Evolutionary conservation across 306 rosid genomes (phyloP).

Genomic region (Castanea sativa): DNA sequence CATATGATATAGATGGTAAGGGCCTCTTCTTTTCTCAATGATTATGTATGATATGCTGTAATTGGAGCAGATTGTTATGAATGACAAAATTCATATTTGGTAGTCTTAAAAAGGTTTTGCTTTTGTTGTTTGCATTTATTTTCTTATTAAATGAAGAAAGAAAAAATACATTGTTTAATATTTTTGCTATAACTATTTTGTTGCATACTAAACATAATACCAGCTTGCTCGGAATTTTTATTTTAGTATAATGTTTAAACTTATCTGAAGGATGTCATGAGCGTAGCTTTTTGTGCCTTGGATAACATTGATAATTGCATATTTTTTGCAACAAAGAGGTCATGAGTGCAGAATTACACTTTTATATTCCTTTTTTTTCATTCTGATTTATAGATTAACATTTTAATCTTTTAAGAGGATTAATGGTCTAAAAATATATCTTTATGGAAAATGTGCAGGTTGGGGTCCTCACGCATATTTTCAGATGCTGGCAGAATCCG

Average conservation of each 20-base stretch:
- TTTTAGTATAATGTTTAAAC: neutral
- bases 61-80: neutral
- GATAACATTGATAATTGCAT: neutral
- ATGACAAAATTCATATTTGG: neutral
- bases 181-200: neutral
- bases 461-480: conserved; percentile 93
- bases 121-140: neutral
- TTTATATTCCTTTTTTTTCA: neutral
- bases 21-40: neutral
- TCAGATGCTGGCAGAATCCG: conserved; percentile 65
- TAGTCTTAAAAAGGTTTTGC: neutral
- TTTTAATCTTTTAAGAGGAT: neutral
- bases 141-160: neutral
- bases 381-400: neutral
- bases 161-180: neutral
- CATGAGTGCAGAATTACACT: neutral
- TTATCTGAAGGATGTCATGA: neutral
- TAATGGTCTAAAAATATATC: neutral
- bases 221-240: neutral
- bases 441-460: conserved; percentile 37
- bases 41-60: conserved; percentile 5
- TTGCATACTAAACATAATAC: neutral
- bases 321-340: neutral
- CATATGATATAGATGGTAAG: conserved; percentile 78
- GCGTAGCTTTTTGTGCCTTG: neutral